These are phyloP conservation scores for Yarrowia sp. DNA, from an alignment of 805 yeast species.

Conservation along the genomic window DNA sequence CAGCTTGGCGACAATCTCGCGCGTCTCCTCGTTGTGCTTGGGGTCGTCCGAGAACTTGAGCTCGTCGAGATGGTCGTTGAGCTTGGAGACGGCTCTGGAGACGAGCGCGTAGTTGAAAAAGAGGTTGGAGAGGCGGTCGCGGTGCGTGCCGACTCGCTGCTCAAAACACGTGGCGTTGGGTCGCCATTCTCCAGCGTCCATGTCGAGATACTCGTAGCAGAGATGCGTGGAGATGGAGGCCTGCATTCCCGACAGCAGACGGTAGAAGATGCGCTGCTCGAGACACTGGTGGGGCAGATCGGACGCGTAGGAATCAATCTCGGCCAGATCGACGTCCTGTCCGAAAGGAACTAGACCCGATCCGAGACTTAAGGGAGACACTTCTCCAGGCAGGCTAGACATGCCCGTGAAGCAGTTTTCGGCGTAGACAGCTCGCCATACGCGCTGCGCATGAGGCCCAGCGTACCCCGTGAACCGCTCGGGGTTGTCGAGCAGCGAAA, in stretches of 20 bases:
- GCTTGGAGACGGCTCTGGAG: conserved; percentile 73
- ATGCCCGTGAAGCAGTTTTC: conserved; percentile 77
- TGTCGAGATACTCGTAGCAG: conserved; percentile 74
- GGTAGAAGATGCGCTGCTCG: conserved; percentile 85
- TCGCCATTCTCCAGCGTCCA: conserved; percentile 72
- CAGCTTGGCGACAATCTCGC: not conserved
- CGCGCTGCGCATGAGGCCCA: conserved; percentile 85
- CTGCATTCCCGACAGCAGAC: conserved; percentile 89
- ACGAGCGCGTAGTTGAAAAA: conserved; percentile 91
- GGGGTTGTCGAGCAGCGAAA: conserved; percentile 82
- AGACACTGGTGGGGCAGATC: conserved; percentile 59
- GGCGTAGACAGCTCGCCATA: conserved; percentile 89
- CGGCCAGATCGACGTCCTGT: conserved; percentile 32
- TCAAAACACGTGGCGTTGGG: conserved; percentile 81
- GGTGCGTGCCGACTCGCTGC: conserved; percentile 84
- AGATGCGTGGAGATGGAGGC: conserved; percentile 92
- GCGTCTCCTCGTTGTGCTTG: conserved; percentile 1
- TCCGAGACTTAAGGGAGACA: conserved; percentile 11
- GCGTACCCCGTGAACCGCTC: conserved; percentile 96
- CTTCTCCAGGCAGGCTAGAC: conserved; percentile 21
- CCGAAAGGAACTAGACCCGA: conserved; percentile 30
- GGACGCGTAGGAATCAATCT: conserved; percentile 35
- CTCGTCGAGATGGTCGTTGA: conserved; percentile 51
- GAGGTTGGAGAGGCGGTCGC: conserved; percentile 84
- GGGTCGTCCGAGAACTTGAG: conserved; percentile 43